phyloP scores from a whole-genome alignment of 768 basidiomycete genomes.

The Pleurotus eryngii region DNA sequence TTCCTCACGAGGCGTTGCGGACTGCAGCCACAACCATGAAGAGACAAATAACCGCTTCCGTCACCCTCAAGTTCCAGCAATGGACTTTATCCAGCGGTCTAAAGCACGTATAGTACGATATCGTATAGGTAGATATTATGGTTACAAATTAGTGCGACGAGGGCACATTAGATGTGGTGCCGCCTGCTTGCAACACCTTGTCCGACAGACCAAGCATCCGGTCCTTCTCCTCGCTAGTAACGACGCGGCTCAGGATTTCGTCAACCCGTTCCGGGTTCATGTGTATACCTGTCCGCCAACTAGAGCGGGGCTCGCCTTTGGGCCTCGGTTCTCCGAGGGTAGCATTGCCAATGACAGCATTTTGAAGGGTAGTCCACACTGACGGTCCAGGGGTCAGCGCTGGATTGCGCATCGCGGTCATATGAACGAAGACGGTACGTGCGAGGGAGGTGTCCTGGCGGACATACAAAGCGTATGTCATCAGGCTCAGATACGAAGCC shows the following conservation, averaged over 20 bases:
- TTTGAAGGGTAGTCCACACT: neutral
- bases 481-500: neutral
- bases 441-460: slow-evolving; percentile 1
- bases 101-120: slow-evolving; percentile 1
- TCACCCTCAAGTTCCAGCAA: slow-evolving; percentile 64
- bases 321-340: too few species aligned
- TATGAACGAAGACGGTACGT: slow-evolving; percentile 2
- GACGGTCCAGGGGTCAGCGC: neutral
- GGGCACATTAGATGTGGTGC: neutral
- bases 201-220: neutral
- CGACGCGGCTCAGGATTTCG: neutral
- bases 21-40: slow-evolving; percentile 70
- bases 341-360: neutral
- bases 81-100: slow-evolving; percentile 49
- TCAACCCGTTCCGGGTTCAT: neutral
- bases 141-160: neutral
- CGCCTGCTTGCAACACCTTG: neutral
- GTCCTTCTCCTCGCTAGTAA: neutral
- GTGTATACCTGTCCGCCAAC: neutral
- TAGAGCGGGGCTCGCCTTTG: neutral
- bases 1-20: slow-evolving; percentile 70
- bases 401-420: neutral
- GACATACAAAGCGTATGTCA: neutral
- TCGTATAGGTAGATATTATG: neutral
- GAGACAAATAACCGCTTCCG: slow-evolving; percentile 79